Evolutionary conservation across 139 green algal species (phyloP).

Genomic region (Picochlorum sp.): DNA sequence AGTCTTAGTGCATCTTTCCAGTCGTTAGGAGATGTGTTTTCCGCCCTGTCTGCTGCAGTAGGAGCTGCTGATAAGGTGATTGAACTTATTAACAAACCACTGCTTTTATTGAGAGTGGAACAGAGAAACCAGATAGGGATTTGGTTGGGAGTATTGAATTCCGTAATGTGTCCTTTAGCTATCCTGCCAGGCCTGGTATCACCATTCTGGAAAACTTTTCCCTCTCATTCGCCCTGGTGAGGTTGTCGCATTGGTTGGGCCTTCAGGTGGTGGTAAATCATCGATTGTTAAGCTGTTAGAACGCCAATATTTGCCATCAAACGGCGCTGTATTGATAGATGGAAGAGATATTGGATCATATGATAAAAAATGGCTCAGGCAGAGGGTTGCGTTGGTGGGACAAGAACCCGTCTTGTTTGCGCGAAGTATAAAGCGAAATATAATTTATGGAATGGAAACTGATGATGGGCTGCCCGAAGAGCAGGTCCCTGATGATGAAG

Average conservation of each 20-base stretch:
- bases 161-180: slow-evolving; percentile 64
- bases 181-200: slow-evolving; percentile 57
- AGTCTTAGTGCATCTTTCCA: slow-evolving; percentile 56
- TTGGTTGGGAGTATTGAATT: slow-evolving; percentile 52
- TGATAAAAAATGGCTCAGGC: slow-evolving; percentile 50
- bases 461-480: slow-evolving; percentile 35
- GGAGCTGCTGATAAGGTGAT: slow-evolving; percentile 76
- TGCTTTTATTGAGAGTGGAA: slow-evolving; percentile 18
- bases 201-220: slow-evolving; percentile 51
- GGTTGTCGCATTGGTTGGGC: slow-evolving; percentile 80
- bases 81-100: slow-evolving; percentile 47
- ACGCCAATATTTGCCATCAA: slow-evolving; percentile 76
- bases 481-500: slow-evolving; percentile 19
- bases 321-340: slow-evolving; percentile 63
- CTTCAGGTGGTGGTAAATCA: slow-evolving; percentile 75
- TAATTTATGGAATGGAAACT: slow-evolving; percentile 63
- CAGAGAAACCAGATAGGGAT: slow-evolving; percentile 11
- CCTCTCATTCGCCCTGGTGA: slow-evolving; percentile 51
- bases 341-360: slow-evolving; percentile 54
- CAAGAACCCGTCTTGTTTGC: slow-evolving; percentile 85
- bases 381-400: slow-evolving; percentile 46
- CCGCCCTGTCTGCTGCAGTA: slow-evolving; percentile 57
- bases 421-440: slow-evolving; percentile 71
- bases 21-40: slow-evolving; percentile 70
- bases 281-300: slow-evolving; percentile 86